Evolutionary conservation across 192 early-diverging fungal genomes (phyloP).

Genomic region (Coemansia sp.): DNA sequence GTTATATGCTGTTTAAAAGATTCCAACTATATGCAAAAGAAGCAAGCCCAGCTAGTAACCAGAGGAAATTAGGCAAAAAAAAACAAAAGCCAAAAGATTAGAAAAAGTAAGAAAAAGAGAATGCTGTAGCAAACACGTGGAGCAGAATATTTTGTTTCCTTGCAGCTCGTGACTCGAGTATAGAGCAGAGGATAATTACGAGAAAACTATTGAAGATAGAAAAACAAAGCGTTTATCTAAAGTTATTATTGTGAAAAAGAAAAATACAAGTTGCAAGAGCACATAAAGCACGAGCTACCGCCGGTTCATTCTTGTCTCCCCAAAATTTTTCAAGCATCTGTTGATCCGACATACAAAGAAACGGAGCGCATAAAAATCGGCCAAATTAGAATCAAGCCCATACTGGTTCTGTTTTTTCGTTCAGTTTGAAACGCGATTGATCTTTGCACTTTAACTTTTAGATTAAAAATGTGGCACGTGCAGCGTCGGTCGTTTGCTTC

Average conservation of each 20-base stretch:
- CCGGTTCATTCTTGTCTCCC: background rate
- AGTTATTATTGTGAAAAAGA: background rate
- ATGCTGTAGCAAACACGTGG: background rate
- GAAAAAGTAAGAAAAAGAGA: too few species aligned
- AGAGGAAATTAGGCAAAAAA: conserved; percentile 7
- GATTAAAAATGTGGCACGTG: too few species aligned
- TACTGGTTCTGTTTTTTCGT: too few species aligned
- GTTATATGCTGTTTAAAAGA: too few species aligned
- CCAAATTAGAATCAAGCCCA: too few species aligned
- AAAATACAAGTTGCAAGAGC: background rate
- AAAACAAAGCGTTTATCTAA: background rate
- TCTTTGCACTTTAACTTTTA: too few species aligned
- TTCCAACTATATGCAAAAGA: conserved; percentile 6
- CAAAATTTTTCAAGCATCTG: conserved; percentile 1
- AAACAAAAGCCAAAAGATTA: background rate
- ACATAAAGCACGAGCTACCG: background rate
- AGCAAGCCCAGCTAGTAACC: conserved; percentile 4
- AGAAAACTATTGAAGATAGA: background rate
- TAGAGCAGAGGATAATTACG: background rate
- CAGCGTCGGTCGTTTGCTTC: background rate
- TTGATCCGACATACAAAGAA: background rate
- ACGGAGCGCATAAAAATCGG: background rate
- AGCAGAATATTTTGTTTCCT: background rate
- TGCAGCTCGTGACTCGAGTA: background rate
- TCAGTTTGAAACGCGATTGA: too few species aligned